Evolutionary conservation across 1,139 yeast species (phyloP), one percentile per base, ranked within the genome.

Genomic region (Candida labiduridarum): DNA sequence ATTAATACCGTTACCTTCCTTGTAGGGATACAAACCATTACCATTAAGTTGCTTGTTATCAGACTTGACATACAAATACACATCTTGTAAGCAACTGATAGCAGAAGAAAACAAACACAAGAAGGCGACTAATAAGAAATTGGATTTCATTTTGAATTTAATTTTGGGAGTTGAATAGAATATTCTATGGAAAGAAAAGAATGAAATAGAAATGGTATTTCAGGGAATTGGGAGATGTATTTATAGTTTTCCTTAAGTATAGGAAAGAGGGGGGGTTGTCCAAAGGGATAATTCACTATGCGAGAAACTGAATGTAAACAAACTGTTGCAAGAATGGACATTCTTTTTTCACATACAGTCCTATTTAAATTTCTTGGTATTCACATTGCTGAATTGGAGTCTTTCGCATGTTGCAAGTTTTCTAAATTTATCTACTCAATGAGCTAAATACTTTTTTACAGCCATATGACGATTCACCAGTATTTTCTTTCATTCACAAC

Each of bases 1-100:
- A 66, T 75, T 69, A 58, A 78, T 64, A 50, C 77, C 85, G 41
- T 85, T 84, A 59, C 85, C 84, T 63, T 76, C 82, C 59, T 79
- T 84, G 44, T 56, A 52, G 30, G 69, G 54, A 41, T 61, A 51
- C 45, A 78, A 55, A 42, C 69, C 71, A 33, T 62, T 52, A 25
- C 69, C 71, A 56, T 59, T 52, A 46, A 63, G 42, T 8, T 53
- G 52, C 34, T 46, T 39, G 48, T 58, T 54, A 40, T 63, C 12
- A 14, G 50, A 48, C 3, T 30, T 43, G 14, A 38, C 50, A 31
- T 48, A 45, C 30, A 48, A 48, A 25, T 45, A 18, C 15, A 48
- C 34, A 14, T 41, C 41, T 11, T 42, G 30, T 16, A 36, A 16
- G 11, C 36, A 41, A 41, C 43, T 45, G 12, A 49, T 38, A 48